A percentile compares a stretch with the other conserved stretches of the same genome.
Conservation (phyloP, 257 asterid genomes). For the Paraleonurus japonicus region DNA sequence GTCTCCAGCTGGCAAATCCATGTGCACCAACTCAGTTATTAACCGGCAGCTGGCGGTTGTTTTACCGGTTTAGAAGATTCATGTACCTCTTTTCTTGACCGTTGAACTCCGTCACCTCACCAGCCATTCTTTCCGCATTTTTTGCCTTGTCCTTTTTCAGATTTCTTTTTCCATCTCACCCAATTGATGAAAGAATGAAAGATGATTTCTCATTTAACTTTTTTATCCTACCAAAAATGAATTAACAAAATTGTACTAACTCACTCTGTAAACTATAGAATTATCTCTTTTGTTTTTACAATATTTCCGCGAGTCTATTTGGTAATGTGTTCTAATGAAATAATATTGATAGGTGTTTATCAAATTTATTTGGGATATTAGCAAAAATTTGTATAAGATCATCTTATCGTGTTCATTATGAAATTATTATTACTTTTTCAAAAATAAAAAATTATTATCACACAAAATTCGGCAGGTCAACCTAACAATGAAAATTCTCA, state of each 20-base stretch:
- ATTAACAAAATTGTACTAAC: not conserved
- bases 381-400: too few species aligned
- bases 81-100: not conserved
- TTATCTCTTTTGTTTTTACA: not conserved
- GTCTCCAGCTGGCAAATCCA: conserved; percentile 15
- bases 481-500: too few species aligned
- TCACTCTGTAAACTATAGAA: not conserved
- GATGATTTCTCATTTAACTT: not conserved
- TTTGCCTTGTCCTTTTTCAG: not conserved
- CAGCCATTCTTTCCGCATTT: conserved; percentile 22
- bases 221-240: not conserved
- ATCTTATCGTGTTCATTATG: too few species aligned
- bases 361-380: too few species aligned
- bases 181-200: not conserved
- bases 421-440: too few species aligned
- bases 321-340: too few species aligned
- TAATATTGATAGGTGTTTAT: too few species aligned
- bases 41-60: conserved; percentile 4
- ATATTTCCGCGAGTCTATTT: too few species aligned
- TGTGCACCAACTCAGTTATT: not conserved
- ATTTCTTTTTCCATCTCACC: not conserved
- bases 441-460: too few species aligned
- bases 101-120: conserved; percentile 17
- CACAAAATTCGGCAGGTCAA: too few species aligned
- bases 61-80: not conserved